Base-by-base conservation (phyloP, 2,329 filamentous ascomycete genomes). In the Hypoxylon sp. region DNA sequence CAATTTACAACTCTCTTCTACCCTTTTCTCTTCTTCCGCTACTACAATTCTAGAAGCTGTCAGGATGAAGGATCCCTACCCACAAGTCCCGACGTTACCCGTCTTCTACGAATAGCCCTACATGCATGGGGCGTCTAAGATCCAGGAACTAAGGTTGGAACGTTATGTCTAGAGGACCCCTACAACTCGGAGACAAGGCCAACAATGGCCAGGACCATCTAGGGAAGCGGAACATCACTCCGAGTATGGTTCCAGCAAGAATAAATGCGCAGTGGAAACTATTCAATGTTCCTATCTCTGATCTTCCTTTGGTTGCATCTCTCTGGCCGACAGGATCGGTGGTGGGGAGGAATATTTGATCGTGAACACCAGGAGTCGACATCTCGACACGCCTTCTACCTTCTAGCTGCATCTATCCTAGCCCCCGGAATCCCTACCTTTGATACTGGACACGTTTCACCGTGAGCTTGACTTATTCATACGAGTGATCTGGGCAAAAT, bases 81-180 rank as follows among this genome's bases (percentile, higher is more conserved):
- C 45, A 55, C 30, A 34, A 50, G 46, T 34, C 50, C 67, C 64
- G 67, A 67, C 45, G 67, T 11, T 67, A 67, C 60, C 67, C 64
- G 65, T 51, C 19, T 34, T 60, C 60, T 19, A 41, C 32, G 23
- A 17, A 60, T 21, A 19, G 32, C 56, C 56, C 38, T 58, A 58
- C 51, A 60, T 50, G 28, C 28, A 5, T 30, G 28, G 28, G 28
- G 6, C 28, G 30, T 60, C 38, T 49, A 25, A 60, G 30, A 61
- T 56, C 60, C 41, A 53, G 46, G 53, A 59, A 53, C 51, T 56
- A 53, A 58, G 36, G 30, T 51, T 58, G 58, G 46, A 52, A 53
- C 53, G 45, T 60, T 32, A 13, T 52, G 19, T 49, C 46, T 28
- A 19, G 25, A 32, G 17, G 13, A n/a, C 25, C 21, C 32, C 25